Evolutionary conservation across 495 filamentous ascomycete genomes (phyloP).

Genomic region (Hamigera avellanea): DNA sequence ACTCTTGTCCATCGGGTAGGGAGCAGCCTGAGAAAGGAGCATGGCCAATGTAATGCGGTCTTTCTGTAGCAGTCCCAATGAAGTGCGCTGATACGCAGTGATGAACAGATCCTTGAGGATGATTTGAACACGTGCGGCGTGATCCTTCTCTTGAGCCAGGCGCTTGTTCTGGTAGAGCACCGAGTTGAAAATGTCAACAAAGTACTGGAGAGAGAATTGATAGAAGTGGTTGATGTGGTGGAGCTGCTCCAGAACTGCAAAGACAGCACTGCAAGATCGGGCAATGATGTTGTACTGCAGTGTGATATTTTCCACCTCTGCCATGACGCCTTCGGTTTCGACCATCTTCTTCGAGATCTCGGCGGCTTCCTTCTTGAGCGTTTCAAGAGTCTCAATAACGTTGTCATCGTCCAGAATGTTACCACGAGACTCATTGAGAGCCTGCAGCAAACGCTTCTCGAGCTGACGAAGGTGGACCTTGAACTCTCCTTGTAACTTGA

Average conservation of each 20-base stretch:
- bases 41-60: conserved; percentile 93
- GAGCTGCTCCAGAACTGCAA: conserved; percentile 91
- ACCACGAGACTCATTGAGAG: conserved; percentile 91
- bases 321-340: conserved; percentile 96
- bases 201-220: conserved; percentile 97
- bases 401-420: conserved; percentile 98
- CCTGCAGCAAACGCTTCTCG: conserved; percentile 89
- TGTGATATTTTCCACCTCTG: conserved; percentile 90
- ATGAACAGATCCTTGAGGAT: conserved; percentile 86
- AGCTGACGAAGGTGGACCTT: conserved; percentile 90
- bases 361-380: conserved; percentile 90
- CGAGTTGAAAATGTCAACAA: conserved; percentile 91
- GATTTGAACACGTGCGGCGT: conserved; percentile 66
- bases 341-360: conserved; percentile 94
- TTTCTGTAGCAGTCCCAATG: conserved; percentile 83
- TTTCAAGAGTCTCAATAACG: conserved; percentile 96
- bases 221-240: conserved; percentile 99
- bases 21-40: conserved; percentile 85
- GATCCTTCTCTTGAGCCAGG: conserved; percentile 58
- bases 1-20: conserved; percentile 83
- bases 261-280: conserved; percentile 88
- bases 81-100: conserved; percentile 84
- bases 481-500: conserved; percentile 98
- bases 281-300: conserved; percentile 87
- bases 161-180: conserved; percentile 76